phyloP scores from a whole-genome alignment of 345 rosid genomes.

The Boechera divaricarpa region DNA sequence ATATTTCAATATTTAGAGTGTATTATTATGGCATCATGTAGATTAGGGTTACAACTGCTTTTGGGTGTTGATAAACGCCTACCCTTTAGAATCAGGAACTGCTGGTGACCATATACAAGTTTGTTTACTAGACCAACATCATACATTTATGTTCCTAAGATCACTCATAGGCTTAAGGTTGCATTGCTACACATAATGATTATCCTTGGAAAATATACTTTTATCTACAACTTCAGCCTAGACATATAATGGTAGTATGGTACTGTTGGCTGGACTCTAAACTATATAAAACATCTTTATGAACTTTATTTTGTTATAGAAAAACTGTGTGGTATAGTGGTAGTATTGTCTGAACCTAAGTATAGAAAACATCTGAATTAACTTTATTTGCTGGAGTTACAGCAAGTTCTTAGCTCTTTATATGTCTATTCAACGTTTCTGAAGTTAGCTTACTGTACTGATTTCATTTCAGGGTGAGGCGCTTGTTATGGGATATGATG shows the following conservation, averaged over 20 bases:
- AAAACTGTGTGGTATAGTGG: neutral
- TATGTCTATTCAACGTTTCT: slow-evolving; percentile 7
- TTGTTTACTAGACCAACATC: slow-evolving; percentile 13
- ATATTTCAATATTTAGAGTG: neutral
- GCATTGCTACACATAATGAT: neutral
- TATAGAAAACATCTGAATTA: neutral
- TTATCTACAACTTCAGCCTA: slow-evolving; percentile 11
- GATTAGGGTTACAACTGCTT: neutral
- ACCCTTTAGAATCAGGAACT: neutral
- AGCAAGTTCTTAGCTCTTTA: slow-evolving; percentile 3
- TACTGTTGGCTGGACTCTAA: neutral
- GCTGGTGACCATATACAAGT: neutral
- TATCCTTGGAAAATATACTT: neutral
- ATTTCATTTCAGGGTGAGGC: slow-evolving; percentile 89
- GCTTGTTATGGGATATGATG: slow-evolving; percentile 97
- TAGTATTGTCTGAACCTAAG: neutral
- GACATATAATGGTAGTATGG: neutral
- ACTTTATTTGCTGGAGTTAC: slow-evolving; percentile 5
- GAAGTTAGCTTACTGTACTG: slow-evolving; percentile 25
- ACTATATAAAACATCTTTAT: slow-evolving; percentile 1
- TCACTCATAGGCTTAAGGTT: neutral
- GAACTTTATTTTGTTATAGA: neutral
- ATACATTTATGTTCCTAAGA: neutral
- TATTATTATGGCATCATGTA: neutral
- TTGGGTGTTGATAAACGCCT: slow-evolving; percentile 6